phyloP scores from a whole-genome alignment of 495 filamentous ascomycete genomes.

The Penicillium maclennaniae region DNA sequence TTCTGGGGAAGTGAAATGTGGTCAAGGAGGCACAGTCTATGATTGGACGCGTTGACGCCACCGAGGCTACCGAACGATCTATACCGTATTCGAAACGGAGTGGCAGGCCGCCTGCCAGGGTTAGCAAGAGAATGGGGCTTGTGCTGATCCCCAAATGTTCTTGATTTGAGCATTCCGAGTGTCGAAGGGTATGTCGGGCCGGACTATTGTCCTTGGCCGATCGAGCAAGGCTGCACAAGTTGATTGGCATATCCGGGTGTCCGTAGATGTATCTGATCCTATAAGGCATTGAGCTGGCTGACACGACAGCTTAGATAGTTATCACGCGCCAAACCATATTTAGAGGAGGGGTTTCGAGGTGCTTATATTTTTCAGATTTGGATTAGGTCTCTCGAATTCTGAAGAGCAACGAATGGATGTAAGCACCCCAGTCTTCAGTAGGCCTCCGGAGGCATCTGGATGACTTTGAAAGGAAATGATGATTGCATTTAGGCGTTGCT shows the following conservation, averaged over 20 bases:
- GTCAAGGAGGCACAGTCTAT: not conserved
- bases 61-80: not conserved
- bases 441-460: not conserved
- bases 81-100: slow-evolving; percentile 10
- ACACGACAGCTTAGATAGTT: no score
- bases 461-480: no score
- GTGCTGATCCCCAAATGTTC: no score
- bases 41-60: slow-evolving; percentile 18
- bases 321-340: not conserved
- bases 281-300: no score
- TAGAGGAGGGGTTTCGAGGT: not conserved
- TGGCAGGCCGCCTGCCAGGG: no score
- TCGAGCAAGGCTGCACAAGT: not conserved
- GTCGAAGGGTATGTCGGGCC: not conserved
- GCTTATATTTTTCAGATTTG: not conserved
- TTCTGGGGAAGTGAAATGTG: slow-evolving; percentile 13
- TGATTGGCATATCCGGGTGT: no score
- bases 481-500: no score
- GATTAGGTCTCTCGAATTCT: not conserved
- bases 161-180: no score
- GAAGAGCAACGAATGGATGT: not conserved
- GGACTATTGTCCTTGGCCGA: slow-evolving; percentile 8
- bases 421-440: not conserved
- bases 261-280: no score
- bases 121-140: no score